Evolutionary conservation across 257 asterid species (phyloP).

Genomic region (Buddleja alternifolia): DNA sequence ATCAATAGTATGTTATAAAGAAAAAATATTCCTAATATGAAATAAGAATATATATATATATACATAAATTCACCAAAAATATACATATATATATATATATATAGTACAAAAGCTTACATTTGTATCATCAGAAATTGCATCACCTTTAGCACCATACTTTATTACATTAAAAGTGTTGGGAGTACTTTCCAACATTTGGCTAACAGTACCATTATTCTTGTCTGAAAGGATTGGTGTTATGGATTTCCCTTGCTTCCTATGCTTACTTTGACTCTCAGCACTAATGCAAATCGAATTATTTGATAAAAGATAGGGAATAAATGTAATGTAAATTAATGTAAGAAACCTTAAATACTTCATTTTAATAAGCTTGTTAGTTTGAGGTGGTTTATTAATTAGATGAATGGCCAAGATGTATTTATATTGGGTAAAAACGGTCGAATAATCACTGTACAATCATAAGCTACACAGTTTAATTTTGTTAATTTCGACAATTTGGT

Average conservation of each 20-base stretch:
- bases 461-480: conserved; percentile 12
- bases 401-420: conserved; percentile 4
- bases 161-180: conserved; percentile 40
- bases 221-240: background rate
- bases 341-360: conserved; percentile 30
- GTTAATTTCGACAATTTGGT: conserved; percentile 6
- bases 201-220: background rate
- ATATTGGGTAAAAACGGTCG: background rate
- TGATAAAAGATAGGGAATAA: conserved; percentile 21
- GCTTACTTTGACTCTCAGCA: conserved; percentile 30
- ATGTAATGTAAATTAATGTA: conserved; percentile 1
- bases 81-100: no score
- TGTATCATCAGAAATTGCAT: conserved; percentile 50
- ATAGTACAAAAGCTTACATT: conserved; percentile 26
- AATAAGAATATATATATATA: no score
- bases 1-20: background rate
- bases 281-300: background rate
- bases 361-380: no score
- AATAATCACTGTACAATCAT: conserved; percentile 5
- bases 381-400: no score
- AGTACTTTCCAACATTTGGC: background rate
- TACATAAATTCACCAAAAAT: background rate
- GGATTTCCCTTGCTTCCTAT: conserved; percentile 30
- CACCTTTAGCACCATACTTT: conserved; percentile 52
- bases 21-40: background rate